Base-by-base conservation (phyloP, 2,329 filamentous ascomycete genomes). In the Reticulascus tulasneorum region DNA sequence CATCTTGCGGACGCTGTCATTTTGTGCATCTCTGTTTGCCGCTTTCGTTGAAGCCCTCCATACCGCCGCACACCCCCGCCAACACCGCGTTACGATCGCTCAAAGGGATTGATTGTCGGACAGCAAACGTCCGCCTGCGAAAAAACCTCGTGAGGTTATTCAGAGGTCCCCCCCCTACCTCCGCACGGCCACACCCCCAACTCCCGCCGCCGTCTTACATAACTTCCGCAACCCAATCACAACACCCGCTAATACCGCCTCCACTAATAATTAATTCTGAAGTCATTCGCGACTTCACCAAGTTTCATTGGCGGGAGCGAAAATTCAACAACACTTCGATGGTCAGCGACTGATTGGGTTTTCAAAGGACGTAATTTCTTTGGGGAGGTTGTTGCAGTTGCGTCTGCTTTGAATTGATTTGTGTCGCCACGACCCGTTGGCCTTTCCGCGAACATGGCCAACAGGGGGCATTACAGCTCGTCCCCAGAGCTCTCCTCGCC, bases 401-500 rank as follows among this genome's bases (percentile, higher is more conserved):
- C 12, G 9, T 36, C 9, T 16, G n/a, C 16, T 21, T 27, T 20
- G 15, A 29, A 15, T 9, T 20, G 17, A 12, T 32, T 25, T 11
- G 16, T 5, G 29, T 17, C 30, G 25, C 29, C 29, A 17, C 21
- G 15, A 12, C 15, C 11, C n/a, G n/a, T n/a, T 13, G 5, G 9
- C 8, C 9, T 19, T 27, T 16, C n/a, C 26, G 16, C 21, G 28
- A 24, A 17, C 25, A 21, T 24, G 20, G 12, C 16, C 31, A 21
- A 17, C 16, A 22, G 28, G 39, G 29, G 35, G 21, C 31, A 9
- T 26, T 16, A 66, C 54, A 69, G 64, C 53, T 71, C 68, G 41
- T 66, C 70, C 37, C 59, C 70, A 39, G 60, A 69, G 33, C 63
- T 75, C 29, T 75, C 72, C 7, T 74, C 72, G 28, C 69, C 71